These are phyloP conservation scores for Schwanniomyces etchellsii DNA, from an alignment of 1,139 yeast genomes.

Conservation along the genomic window DNA sequence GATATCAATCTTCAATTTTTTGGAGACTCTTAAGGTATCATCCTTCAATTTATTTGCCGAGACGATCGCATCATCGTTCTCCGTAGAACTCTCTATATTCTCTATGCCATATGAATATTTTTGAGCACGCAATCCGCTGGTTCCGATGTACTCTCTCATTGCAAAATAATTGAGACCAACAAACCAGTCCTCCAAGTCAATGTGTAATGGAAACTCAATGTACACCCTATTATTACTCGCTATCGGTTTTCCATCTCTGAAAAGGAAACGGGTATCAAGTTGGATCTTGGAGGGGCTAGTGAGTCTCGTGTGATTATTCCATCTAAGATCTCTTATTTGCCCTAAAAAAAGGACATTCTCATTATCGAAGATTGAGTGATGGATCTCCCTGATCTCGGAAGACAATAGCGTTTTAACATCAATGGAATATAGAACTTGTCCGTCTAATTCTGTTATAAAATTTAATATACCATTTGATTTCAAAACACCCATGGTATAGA, in stretches of 20 bases:
- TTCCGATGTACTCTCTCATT: slow-evolving; percentile 50
- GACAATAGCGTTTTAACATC: slow-evolving; percentile 51
- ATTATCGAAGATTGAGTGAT: slow-evolving; percentile 61
- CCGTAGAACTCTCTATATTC: background rate
- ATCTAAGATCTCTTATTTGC: slow-evolving; percentile 47
- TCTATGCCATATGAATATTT: background rate
- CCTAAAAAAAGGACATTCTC: slow-evolving; percentile 58
- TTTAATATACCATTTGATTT: slow-evolving; percentile 63
- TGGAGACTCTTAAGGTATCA: slow-evolving; percentile 50
- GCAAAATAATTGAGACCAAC: slow-evolving; percentile 69
- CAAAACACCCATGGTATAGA: slow-evolving; percentile 67
- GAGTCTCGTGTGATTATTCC: slow-evolving; percentile 33
- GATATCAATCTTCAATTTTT: slow-evolving; percentile 50
- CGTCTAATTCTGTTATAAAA: slow-evolving; percentile 60
- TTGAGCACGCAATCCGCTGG: background rate
- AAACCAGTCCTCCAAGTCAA: slow-evolving; percentile 81
- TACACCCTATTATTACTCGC: slow-evolving; percentile 39
- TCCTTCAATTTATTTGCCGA: slow-evolving; percentile 14
- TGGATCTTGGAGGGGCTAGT: slow-evolving; percentile 20
- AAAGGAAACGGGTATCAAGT: slow-evolving; percentile 19
- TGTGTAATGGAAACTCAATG: slow-evolving; percentile 61
- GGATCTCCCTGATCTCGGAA: slow-evolving; percentile 66
- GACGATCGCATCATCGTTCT: background rate
- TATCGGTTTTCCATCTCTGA: slow-evolving; percentile 29
- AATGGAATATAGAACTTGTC: slow-evolving; percentile 56